Conservation (phyloP, 495 filamentous ascomycete genomes). For the Hypoxylon crocopeplum region DNA sequence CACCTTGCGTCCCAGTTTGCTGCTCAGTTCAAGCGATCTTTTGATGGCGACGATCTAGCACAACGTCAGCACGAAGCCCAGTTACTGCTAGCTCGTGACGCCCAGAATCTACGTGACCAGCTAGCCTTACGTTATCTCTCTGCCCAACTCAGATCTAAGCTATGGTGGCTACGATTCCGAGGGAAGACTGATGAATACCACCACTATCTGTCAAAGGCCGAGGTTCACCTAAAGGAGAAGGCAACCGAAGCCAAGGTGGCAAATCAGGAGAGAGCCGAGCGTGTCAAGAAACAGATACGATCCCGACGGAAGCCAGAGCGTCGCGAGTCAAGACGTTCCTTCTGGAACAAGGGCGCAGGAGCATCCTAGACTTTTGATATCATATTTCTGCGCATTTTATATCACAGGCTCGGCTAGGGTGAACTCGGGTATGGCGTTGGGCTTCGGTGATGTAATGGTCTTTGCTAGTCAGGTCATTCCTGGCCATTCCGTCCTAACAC, state of each 20-base stretch:
- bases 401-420: slow-evolving; percentile 31
- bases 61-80: slow-evolving; percentile 27
- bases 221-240: slow-evolving; percentile 43
- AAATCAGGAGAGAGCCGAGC: slow-evolving; percentile 31
- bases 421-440: slow-evolving; percentile 39
- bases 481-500: slow-evolving; percentile 4
- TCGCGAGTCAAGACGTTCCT: slow-evolving; percentile 27
- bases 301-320: slow-evolving; percentile 31
- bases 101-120: slow-evolving; percentile 40
- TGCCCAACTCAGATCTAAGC: slow-evolving; percentile 52
- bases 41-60: slow-evolving; percentile 30
- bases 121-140: slow-evolving; percentile 45
- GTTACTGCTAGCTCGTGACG: slow-evolving; percentile 31
- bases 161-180: slow-evolving; percentile 55
- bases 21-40: slow-evolving; percentile 31
- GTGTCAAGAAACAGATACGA: slow-evolving; percentile 31
- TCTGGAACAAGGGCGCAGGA: slow-evolving; percentile 33
- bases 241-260: slow-evolving; percentile 29
- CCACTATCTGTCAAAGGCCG: slow-evolving; percentile 50
- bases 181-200: slow-evolving; percentile 50
- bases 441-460: slow-evolving; percentile 24
- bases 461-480: slow-evolving; percentile 23
- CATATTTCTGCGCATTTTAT: slow-evolving; percentile 30
- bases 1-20: slow-evolving; percentile 28
- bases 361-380: slow-evolving; percentile 4